These are phyloP conservation scores for Nematocida parisii DNA, from an alignment of 371 early-diverging fungal genomes.

Conservation along the genomic window DNA sequence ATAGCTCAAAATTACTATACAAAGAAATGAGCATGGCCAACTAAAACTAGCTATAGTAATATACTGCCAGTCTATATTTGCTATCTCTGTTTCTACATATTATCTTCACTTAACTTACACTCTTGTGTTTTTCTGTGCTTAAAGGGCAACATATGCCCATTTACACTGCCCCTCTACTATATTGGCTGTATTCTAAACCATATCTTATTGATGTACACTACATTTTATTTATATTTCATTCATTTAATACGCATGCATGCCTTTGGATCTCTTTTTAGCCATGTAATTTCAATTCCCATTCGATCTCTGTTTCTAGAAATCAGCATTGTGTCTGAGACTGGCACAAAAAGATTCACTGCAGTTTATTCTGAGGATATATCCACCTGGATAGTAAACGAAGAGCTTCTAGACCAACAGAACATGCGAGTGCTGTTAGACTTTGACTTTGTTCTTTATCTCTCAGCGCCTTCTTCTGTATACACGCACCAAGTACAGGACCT, in stretches of 20 bases:
- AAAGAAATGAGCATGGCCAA: too few relatives aligned
- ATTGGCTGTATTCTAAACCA: not conserved
- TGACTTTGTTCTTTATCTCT: constrained; percentile 15
- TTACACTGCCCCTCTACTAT: too few relatives aligned
- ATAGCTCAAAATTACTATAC: too few relatives aligned
- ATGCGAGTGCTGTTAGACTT: constrained; percentile 11
- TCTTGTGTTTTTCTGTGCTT: too few relatives aligned
- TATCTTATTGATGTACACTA: not conserved
- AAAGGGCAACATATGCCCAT: too few relatives aligned
- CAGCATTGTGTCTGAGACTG: not conserved
- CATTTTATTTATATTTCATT: not conserved
- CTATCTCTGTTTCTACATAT: too few relatives aligned
- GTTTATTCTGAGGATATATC: not conserved
- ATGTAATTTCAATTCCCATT: not conserved
- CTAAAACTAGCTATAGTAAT: too few relatives aligned
- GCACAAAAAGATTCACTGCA: not conserved
- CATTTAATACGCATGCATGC: not conserved
- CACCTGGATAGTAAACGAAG: constrained; percentile 22
- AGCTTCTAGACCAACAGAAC: not conserved
- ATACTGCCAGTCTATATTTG: too few relatives aligned
- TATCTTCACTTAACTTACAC: too few relatives aligned
- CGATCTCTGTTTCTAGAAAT: not conserved
- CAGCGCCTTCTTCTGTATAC: constrained; percentile 10
- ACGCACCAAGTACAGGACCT: constrained; percentile 24
- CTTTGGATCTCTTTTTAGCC: not conserved